Percentiles rank a stretch among this genome's conserved stretches.
These are phyloP conservation scores for Castanea mollissima DNA, from an alignment of 306 rosid genomes.

Conservation along the genomic window DNA sequence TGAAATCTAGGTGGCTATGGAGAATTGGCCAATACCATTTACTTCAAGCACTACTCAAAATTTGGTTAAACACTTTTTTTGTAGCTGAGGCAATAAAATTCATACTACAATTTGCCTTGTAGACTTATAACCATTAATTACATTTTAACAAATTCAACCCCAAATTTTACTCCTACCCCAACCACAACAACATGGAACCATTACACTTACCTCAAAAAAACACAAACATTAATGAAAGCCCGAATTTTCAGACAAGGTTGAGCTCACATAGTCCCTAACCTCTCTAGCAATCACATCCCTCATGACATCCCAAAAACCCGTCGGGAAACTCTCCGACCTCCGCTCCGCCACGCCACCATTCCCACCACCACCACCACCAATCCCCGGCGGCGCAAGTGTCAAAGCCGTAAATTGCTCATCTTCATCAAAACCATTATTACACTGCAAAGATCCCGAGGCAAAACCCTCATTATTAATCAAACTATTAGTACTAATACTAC, in stretches of 20 bases:
- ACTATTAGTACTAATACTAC: background rate
- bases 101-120: background rate
- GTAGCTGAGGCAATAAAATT: too few relatives aligned
- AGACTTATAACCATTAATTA: background rate
- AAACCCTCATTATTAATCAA: background rate
- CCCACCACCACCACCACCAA: conserved; percentile 1
- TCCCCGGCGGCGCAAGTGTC: conserved; percentile 92
- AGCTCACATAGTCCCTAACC: conserved; percentile 76
- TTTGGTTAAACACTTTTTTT: too few relatives aligned
- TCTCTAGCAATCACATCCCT: conserved; percentile 80
- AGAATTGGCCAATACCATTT: too few relatives aligned
- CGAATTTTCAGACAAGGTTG: conserved; percentile 55
- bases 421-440: conserved; percentile 10
- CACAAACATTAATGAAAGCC: conserved; percentile 27
- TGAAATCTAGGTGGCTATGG: too few relatives aligned
- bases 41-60: too few relatives aligned
- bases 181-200: background rate
- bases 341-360: conserved; percentile 3
- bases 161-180: background rate
- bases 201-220: background rate
- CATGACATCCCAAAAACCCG: conserved; percentile 86
- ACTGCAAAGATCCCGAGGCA: conserved; percentile 6
- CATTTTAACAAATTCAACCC: background rate
- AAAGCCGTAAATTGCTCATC: conserved; percentile 83
- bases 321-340: conserved; percentile 43